phyloP scores from a whole-genome alignment of 495 filamentous ascomycete species.

The Cudoniella acicularis region DNA sequence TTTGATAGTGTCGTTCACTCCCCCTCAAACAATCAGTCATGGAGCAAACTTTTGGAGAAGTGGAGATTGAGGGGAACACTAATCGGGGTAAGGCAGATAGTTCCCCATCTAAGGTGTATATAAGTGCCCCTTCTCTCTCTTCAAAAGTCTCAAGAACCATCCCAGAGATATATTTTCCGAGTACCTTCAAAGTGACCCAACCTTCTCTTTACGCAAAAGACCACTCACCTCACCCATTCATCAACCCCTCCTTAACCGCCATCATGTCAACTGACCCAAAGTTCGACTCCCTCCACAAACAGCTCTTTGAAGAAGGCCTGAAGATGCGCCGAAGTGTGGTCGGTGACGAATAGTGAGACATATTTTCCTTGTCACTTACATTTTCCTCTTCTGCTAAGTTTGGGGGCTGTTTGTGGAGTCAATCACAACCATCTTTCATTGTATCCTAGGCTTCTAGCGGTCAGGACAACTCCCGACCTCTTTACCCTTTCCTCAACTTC shows the following conservation, averaged over 20 bases:
- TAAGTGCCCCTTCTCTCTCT: background rate
- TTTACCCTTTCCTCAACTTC: too few species aligned
- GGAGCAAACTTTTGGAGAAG: background rate
- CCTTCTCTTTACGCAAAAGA: too few species aligned
- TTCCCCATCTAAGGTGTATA: background rate
- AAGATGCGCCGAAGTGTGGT: constrained; percentile 47
- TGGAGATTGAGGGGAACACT: background rate
- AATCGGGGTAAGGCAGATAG: background rate
- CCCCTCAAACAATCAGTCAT: background rate
- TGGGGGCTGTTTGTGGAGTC: too few species aligned
- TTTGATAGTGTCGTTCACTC: background rate
- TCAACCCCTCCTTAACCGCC: background rate
- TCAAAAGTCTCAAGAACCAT: background rate
- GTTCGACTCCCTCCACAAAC: constrained; percentile 37
- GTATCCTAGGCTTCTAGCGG: too few species aligned
- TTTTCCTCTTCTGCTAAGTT: too few species aligned
- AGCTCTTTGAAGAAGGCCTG: constrained; percentile 51
- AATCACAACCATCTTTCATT: too few species aligned
- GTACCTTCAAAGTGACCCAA: too few species aligned
- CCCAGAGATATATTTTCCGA: background rate
- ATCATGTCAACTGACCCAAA: constrained; percentile 31
- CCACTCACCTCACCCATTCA: background rate
- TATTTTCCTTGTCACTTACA: too few species aligned
- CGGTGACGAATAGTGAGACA: constrained; percentile 49
- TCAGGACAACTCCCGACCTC: too few species aligned